Evolutionary conservation across 306 rosid species (phyloP).

Genomic region (Glycine tomentella): DNA sequence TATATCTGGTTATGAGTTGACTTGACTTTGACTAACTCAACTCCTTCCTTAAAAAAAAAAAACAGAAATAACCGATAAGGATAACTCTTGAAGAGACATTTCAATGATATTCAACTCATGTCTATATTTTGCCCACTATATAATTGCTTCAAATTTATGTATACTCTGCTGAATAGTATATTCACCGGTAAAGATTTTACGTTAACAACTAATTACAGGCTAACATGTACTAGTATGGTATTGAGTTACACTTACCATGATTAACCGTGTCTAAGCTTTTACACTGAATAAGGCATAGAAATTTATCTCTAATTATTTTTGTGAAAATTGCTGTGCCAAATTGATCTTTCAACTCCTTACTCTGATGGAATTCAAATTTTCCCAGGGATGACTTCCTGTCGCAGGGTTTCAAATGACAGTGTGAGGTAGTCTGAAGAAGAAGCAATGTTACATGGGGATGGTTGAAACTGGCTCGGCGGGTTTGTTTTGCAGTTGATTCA

Average conservation of each 20-base stretch:
- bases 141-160: background rate
- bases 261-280: no score
- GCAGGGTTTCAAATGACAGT: constrained; percentile 65
- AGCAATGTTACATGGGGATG: background rate
- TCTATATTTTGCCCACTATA: background rate
- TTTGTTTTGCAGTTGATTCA: background rate
- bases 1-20: background rate
- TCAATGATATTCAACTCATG: background rate
- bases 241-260: no score
- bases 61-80: no score
- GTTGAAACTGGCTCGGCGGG: constrained; percentile 24
- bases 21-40: constrained; percentile 39
- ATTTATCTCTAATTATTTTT: background rate
- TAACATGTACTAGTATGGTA: no score
- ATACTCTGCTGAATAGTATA: background rate
- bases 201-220: no score
- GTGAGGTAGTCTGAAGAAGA: constrained; percentile 37
- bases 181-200: no score
- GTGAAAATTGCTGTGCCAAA: background rate
- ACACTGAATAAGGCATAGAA: no score
- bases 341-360: background rate
- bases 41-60: background rate
- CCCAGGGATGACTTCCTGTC: constrained; percentile 73
- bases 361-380: background rate
- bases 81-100: background rate